These are phyloP conservation scores for Stephanocyclus meneghinianus DNA, from an alignment of 352 stramenopile species.

Conservation along the genomic window DNA sequence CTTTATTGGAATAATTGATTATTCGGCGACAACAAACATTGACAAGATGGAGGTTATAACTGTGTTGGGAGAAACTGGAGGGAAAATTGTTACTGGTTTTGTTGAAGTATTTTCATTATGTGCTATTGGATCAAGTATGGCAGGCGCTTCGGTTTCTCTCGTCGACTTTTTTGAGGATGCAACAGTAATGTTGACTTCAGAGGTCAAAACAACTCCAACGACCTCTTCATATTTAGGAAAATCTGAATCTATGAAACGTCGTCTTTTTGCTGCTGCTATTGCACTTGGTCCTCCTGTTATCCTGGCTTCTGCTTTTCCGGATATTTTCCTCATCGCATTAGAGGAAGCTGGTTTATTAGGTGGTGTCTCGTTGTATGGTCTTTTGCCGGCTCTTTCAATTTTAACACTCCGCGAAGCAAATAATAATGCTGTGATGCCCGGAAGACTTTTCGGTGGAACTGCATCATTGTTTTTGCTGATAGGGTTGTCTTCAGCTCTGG, in stretches of 20 bases:
- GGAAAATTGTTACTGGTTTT: slow-evolving; percentile 36
- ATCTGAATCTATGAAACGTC: slow-evolving; percentile 7
- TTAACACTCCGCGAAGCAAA: slow-evolving; percentile 31
- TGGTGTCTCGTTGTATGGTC: slow-evolving; percentile 72
- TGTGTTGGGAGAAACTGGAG: slow-evolving; percentile 33
- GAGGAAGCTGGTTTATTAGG: slow-evolving; percentile 74
- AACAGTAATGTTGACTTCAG: slow-evolving; percentile 37
- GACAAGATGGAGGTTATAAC: slow-evolving; percentile 53
- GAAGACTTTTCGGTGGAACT: slow-evolving; percentile 44
- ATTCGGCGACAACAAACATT: slow-evolving; percentile 8
- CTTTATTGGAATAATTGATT: slow-evolving; percentile 62
- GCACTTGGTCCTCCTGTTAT: slow-evolving; percentile 60
- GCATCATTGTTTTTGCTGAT: slow-evolving; percentile 41
- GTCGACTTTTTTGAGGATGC: slow-evolving; percentile 65
- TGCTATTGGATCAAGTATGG: slow-evolving; percentile 62
- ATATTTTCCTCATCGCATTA: slow-evolving; percentile 69
- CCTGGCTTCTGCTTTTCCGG: slow-evolving; percentile 59
- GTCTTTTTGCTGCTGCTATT: slow-evolving; percentile 44
- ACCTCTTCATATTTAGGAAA: neutral
- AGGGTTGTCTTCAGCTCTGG: slow-evolving; percentile 41
- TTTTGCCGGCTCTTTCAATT: slow-evolving; percentile 69
- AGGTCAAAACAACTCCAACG: slow-evolving; percentile 6
- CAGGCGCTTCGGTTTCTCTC: slow-evolving; percentile 56
- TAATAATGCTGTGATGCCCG: slow-evolving; percentile 37
- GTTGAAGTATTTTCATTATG: slow-evolving; percentile 60